These are phyloP conservation scores for Cicer bijugum DNA, from an alignment of 306 rosid genomes.

Conservation along the genomic window DNA sequence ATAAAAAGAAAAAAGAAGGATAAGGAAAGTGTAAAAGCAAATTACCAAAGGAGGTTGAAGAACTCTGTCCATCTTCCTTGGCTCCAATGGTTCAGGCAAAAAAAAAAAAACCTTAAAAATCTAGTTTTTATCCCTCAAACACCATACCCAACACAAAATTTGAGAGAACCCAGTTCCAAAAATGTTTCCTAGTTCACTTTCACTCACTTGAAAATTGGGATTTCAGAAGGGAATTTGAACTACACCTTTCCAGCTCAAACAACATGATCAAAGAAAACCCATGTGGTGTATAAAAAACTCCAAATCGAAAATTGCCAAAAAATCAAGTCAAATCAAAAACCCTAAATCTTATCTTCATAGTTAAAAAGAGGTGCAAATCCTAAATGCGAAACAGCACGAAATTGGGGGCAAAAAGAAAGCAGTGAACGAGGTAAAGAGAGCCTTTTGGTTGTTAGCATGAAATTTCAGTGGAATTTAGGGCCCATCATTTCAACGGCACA, in stretches of 20 bases:
- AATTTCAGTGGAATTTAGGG: constrained; percentile 81
- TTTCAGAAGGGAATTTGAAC: constrained; percentile 14
- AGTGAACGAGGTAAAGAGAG: constrained; percentile 62
- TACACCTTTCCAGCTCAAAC: too few species aligned
- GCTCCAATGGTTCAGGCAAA: constrained; percentile 46
- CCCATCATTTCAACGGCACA: constrained; percentile 74
- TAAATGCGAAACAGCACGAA: constrained; percentile 61
- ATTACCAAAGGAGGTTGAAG: constrained; percentile 89
- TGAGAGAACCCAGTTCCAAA: constrained; percentile 43
- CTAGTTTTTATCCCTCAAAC: constrained; percentile 52
- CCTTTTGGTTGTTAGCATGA: constrained; percentile 53
- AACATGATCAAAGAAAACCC: constrained; percentile 45
- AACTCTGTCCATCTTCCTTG: constrained; percentile 69
- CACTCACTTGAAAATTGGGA: not conserved
- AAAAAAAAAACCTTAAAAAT: constrained; percentile 44
- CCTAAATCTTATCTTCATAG: constrained; percentile 50
- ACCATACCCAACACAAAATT: constrained; percentile 50
- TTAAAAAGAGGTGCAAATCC: constrained; percentile 38
- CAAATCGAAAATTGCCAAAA: constrained; percentile 41
- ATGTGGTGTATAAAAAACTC: constrained; percentile 41
- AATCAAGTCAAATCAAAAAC: constrained; percentile 45
- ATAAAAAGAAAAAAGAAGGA: not conserved
- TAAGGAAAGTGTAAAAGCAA: constrained; percentile 29
- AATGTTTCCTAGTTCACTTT: not conserved
- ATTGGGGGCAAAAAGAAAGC: constrained; percentile 61